A percentile compares a stretch with the other conserved stretches of the same genome.
These are phyloP conservation scores for Eucalyptus pumila DNA, from an alignment of 345 rosid genomes.

Conservation along the genomic window DNA sequence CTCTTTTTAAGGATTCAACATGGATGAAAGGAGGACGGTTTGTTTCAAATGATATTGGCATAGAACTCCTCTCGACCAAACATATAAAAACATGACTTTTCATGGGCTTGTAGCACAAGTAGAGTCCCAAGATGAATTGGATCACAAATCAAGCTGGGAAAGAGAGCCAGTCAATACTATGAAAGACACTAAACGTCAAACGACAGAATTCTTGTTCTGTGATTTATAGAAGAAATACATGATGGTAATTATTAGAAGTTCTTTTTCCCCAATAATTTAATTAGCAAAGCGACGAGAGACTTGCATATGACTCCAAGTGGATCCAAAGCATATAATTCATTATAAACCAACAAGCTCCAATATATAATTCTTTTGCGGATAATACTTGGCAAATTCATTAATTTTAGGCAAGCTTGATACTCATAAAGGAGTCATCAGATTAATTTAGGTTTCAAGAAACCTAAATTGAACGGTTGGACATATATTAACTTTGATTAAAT, in stretches of 20 bases:
- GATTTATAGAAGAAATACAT: too few relatives aligned
- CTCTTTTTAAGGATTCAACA: accelerated
- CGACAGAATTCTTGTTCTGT: accelerated
- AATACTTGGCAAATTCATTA: not conserved
- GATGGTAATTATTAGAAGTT: too few relatives aligned
- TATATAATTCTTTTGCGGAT: not conserved
- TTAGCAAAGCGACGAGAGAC: not conserved
- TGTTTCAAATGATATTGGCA: not conserved
- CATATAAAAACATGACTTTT: not conserved
- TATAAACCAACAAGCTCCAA: not conserved
- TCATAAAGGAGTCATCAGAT: not conserved
- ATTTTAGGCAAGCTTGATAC: not conserved
- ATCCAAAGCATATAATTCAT: too few relatives aligned
- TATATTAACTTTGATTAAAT: too few relatives aligned
- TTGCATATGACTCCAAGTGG: not conserved
- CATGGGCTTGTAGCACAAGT: not conserved
- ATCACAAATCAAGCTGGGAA: not conserved
- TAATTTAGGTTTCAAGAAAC: too few relatives aligned
- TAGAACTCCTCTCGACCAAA: not conserved
- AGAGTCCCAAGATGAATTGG: not conserved
- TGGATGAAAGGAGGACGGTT: not conserved
- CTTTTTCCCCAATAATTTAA: not conserved
- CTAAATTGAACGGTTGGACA: too few relatives aligned
- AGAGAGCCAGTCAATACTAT: not conserved
- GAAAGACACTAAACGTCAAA: not conserved